phyloP scores from a whole-genome alignment of 495 filamentous ascomycete species.

The Mytilinidion resinicola region DNA sequence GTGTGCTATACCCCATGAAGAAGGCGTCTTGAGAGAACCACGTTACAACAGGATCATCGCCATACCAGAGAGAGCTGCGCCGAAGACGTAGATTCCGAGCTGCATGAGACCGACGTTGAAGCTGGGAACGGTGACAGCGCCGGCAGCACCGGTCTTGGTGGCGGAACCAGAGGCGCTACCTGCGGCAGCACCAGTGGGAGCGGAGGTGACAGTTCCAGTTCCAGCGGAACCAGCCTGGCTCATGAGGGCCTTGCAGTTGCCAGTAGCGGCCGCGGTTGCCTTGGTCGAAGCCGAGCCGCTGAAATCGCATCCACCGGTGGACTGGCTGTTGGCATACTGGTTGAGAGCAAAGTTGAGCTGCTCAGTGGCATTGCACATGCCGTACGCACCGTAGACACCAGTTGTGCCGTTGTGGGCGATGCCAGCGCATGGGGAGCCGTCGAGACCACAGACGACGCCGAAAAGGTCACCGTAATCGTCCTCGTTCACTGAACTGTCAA shows the following conservation, averaged over 20 bases:
- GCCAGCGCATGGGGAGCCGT: conserved; percentile 56
- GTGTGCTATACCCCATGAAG: background rate
- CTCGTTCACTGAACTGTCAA: conserved; percentile 43
- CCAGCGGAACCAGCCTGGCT: conserved; percentile 57
- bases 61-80: conserved; percentile 60
- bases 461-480: conserved; percentile 62
- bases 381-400: conserved; percentile 80
- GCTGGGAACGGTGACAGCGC: conserved; percentile 44
- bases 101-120: conserved; percentile 59
- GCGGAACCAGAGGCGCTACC: conserved; percentile 31
- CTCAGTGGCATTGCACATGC: conserved; percentile 75
- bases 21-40: background rate
- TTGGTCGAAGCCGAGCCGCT: conserved; percentile 51
- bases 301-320: conserved; percentile 67
- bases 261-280: conserved; percentile 41
- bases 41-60: conserved; percentile 72
- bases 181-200: conserved; percentile 42
- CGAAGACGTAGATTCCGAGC: conserved; percentile 60
- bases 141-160: conserved; percentile 36
- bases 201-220: conserved; percentile 56
- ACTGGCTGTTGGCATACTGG: conserved; percentile 58
- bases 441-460: conserved; percentile 60
- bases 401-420: conserved; percentile 62
- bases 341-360: conserved; percentile 78
- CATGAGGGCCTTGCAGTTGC: conserved; percentile 49